Conservation (phyloP, 2,329 filamentous ascomycete species). For the Cryphonectria nitschkei region DNA sequence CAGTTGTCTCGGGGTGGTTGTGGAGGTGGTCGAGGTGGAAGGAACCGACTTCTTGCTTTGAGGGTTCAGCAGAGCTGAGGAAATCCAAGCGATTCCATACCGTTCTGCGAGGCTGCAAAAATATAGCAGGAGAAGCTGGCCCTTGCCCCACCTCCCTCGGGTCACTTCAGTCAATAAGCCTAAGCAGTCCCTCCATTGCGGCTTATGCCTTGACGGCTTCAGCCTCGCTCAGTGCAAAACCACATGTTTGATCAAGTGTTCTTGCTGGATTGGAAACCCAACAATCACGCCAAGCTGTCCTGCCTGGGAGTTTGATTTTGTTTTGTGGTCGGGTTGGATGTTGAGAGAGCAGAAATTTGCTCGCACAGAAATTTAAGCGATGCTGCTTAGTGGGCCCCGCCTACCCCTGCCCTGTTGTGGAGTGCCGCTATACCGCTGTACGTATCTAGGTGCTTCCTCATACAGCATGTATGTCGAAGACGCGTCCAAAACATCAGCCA, state of each 20-base stretch:
- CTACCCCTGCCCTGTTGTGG: background rate
- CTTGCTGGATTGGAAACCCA: background rate
- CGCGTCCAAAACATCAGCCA: too few relatives aligned
- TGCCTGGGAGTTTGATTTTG: background rate
- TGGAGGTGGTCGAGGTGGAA: background rate
- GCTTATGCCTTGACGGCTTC: constrained; percentile 11
- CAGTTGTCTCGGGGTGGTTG: constrained; percentile 5
- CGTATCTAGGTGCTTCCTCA: too few relatives aligned
- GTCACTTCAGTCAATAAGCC: constrained; percentile 8
- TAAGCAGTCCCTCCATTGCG: constrained; percentile 3
- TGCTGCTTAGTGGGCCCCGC: background rate
- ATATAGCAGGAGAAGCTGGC: constrained; percentile 4
- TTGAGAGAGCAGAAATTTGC: constrained; percentile 20
- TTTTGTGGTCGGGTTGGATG: constrained; percentile 8
- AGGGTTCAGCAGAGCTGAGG: constrained; percentile 11
- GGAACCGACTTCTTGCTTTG: constrained; percentile 8
- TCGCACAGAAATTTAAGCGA: constrained; percentile 28
- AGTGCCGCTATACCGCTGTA: background rate
- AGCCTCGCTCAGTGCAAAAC: constrained; percentile 19
- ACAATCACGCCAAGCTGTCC: background rate
- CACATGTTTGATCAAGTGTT: constrained; percentile 4
- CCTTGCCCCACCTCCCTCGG: constrained; percentile 24
- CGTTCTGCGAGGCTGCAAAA: constrained; percentile 27
- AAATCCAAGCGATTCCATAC: constrained; percentile 30
- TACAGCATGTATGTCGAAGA: too few relatives aligned